phyloP scores from a whole-genome alignment of 441 rosid species.

The Populus hybrid region DNA sequence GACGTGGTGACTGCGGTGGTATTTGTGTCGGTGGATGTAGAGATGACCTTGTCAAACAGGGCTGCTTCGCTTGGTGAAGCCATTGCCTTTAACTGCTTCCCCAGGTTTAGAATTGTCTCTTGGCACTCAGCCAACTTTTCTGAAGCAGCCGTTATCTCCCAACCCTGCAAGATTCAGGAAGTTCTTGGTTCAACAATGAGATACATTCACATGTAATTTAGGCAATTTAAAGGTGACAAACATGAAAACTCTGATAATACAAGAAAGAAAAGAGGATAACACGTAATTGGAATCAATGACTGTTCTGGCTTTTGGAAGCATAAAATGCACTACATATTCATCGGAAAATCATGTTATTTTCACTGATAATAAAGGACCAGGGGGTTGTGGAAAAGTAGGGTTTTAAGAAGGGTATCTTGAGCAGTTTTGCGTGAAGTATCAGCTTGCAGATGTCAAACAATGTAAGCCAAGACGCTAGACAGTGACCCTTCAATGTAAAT shows the following conservation, averaged over 20 bases:
- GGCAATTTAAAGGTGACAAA: neutral
- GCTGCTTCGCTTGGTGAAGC: slow-evolving; percentile 57
- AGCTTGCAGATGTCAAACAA: neutral
- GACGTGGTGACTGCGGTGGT: slow-evolving; percentile 4
- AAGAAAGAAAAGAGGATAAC: neutral
- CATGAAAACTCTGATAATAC: neutral
- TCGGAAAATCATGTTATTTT: neutral
- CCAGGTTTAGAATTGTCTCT: slow-evolving; percentile 78
- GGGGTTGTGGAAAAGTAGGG: neutral
- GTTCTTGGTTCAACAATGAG: slow-evolving; percentile 9
- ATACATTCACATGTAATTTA: neutral
- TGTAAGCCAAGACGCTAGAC: neutral
- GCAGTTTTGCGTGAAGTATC: neutral
- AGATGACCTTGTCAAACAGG: slow-evolving; percentile 44
- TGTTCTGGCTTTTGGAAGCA: neutral
- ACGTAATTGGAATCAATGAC: neutral
- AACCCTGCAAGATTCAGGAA: slow-evolving; percentile 45
- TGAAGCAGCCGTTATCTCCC: slow-evolving; percentile 89
- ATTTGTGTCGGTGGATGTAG: slow-evolving; percentile 28
- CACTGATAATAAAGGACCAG: neutral
- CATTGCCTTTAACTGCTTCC: slow-evolving; percentile 81
- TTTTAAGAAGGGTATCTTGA: neutral
- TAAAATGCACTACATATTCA: neutral
- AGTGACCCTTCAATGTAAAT: neutral
- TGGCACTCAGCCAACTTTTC: slow-evolving; percentile 93